These are phyloP conservation scores for Gloeopeniophorella convolvens DNA, from an alignment of 768 basidiomycete species.

Conservation along the genomic window DNA sequence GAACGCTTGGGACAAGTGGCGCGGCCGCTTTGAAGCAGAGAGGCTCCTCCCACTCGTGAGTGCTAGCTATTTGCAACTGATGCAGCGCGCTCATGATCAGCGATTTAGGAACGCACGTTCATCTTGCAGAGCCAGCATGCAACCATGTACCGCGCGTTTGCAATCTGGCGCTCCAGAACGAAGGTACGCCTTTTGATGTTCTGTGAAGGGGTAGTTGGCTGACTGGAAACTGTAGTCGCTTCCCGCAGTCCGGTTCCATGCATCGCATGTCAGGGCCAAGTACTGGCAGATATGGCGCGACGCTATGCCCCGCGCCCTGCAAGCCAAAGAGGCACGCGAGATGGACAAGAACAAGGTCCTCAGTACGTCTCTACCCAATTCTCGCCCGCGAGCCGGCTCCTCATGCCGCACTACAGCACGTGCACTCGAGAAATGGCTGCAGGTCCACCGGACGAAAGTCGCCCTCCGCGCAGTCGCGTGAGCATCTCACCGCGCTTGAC, in stretches of 20 bases:
- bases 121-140: conserved; percentile 52
- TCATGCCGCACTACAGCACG: conserved; percentile 34
- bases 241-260: conserved; percentile 74
- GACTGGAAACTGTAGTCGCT: conserved; percentile 44
- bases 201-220: background rate
- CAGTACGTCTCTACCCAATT: conserved; percentile 37
- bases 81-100: background rate
- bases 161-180: conserved; percentile 69
- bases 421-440: conserved; percentile 60
- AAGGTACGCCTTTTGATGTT: conserved; percentile 35
- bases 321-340: conserved; percentile 61
- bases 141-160: conserved; percentile 59
- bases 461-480: conserved; percentile 80
- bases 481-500: conserved; percentile 31
- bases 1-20: conserved; percentile 74
- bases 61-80: background rate
- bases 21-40: conserved; percentile 61
- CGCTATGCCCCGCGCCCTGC: conserved; percentile 63
- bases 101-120: conserved; percentile 42
- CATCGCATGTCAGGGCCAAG: conserved; percentile 50
- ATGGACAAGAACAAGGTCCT: conserved; percentile 46
- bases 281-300: conserved; percentile 62
- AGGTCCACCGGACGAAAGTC: conserved; percentile 59
- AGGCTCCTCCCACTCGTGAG: conserved; percentile 60
- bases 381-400: conserved; percentile 1